Conservation (phyloP, 441 rosid genomes). For the Flueggea neowawraea region DNA sequence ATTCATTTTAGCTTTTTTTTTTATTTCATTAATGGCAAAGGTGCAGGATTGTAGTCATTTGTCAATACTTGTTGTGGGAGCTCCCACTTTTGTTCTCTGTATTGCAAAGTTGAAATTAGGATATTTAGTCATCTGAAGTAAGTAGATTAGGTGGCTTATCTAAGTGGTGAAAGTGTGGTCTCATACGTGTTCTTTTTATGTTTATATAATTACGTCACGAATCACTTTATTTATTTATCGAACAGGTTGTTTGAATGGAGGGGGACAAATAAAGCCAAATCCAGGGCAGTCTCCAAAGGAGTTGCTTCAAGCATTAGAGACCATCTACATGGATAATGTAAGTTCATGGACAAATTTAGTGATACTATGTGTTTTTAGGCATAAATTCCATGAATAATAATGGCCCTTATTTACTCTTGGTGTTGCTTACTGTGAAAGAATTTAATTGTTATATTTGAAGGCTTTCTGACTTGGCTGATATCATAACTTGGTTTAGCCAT, state of each 20-base stretch:
- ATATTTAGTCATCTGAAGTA: no score
- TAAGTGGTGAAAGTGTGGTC: no score
- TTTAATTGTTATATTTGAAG: no score
- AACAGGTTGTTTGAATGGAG: constrained; percentile 92
- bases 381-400: not conserved
- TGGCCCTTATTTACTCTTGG: not conserved
- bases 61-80: no score
- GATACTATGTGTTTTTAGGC: not conserved
- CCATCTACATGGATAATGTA: constrained; percentile 70
- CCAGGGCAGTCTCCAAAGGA: constrained; percentile 75
- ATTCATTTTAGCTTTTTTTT: not conserved
- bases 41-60: no score
- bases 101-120: no score
- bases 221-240: not conserved
- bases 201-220: not conserved
- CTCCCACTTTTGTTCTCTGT: no score
- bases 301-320: constrained; percentile 62
- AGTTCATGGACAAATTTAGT: constrained; percentile 19
- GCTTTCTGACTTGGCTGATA: no score
- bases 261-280: constrained; percentile 93
- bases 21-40: not conserved
- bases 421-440: no score
- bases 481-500: no score
- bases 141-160: no score
- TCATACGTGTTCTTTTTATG: no score